These are phyloP conservation scores for Neurospora intermedia DNA, from an alignment of 495 filamentous ascomycete species.

Conservation along the genomic window DNA sequence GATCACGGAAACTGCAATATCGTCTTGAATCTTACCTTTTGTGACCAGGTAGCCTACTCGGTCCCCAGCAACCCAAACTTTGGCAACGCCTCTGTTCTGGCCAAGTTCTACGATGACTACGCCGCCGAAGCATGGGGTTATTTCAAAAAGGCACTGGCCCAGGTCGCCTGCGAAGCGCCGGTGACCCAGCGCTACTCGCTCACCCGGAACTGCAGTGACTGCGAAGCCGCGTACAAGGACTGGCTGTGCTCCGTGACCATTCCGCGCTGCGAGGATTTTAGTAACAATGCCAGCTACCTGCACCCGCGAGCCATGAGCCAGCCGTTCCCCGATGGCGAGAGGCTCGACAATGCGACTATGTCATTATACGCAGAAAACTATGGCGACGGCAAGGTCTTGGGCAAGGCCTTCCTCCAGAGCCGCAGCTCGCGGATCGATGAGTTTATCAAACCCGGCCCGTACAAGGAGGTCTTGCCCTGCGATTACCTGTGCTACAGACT, in stretches of 20 bases:
- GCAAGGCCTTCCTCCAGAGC: constrained; percentile 37
- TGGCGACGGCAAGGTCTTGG: background rate
- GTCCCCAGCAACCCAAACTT: constrained; percentile 68
- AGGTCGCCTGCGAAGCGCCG: constrained; percentile 72
- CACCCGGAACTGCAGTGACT: constrained; percentile 62
- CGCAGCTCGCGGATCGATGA: constrained; percentile 64
- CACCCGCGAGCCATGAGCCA: constrained; percentile 58
- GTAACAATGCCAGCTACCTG: constrained; percentile 41
- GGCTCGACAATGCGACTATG: constrained; percentile 22
- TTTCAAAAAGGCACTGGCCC: constrained; percentile 71
- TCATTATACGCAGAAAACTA: constrained; percentile 21
- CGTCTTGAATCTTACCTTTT: constrained; percentile 74
- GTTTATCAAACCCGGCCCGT: constrained; percentile 68
- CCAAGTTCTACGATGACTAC: constrained; percentile 57
- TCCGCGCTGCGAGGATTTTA: constrained; percentile 81
- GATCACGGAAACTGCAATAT: constrained; percentile 61
- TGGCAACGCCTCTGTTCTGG: constrained; percentile 41
- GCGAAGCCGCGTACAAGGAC: constrained; percentile 68
- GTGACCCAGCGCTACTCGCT: constrained; percentile 65
- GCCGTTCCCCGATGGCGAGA: constrained; percentile 61
- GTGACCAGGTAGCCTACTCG: constrained; percentile 76
- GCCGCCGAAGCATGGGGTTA: constrained; percentile 51
- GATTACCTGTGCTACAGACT: constrained; percentile 73
- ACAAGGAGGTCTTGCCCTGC: constrained; percentile 87
- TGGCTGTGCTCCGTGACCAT: constrained; percentile 95